Conservation (phyloP, 1,284 basidiomycete species). For the Boletellus dicymbophilus region DNA sequence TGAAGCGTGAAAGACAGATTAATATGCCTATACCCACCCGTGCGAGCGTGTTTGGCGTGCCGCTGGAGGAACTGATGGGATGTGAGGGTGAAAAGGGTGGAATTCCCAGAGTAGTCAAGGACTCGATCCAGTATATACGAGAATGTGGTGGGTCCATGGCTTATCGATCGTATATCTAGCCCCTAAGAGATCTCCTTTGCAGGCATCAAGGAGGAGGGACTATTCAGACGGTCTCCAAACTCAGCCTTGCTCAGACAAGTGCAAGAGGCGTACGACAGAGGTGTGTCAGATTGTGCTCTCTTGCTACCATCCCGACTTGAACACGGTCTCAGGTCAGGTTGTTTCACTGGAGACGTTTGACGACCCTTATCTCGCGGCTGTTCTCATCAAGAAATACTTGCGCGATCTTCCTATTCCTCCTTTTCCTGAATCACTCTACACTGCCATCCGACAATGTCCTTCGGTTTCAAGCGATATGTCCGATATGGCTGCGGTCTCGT, state of each 20-base stretch:
- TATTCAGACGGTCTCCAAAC: conserved; percentile 79
- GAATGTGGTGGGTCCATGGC: conserved; percentile 46
- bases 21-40: conserved; percentile 58
- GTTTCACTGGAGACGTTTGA: conserved; percentile 73
- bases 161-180: background rate
- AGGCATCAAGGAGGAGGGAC: conserved; percentile 75
- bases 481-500: conserved; percentile 58
- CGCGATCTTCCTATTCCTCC: conserved; percentile 77
- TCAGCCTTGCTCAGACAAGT: conserved; percentile 71
- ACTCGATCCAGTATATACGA: conserved; percentile 72
- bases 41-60: conserved; percentile 74
- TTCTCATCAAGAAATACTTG: conserved; percentile 83
- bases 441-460: conserved; percentile 69
- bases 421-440: conserved; percentile 70
- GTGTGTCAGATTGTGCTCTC: conserved; percentile 33
- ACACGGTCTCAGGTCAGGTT: conserved; percentile 59
- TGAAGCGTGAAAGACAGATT: conserved; percentile 69
- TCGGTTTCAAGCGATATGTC: conserved; percentile 49
- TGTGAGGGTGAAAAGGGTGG: conserved; percentile 78
- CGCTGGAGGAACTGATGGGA: conserved; percentile 81
- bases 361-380: conserved; percentile 81
- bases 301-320: conserved; percentile 10
- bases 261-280: conserved; percentile 81
- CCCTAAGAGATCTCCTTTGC: background rate
- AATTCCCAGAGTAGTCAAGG: conserved; percentile 76